Percentiles rank a stretch among this genome's conserved stretches.
Evolutionary conservation across 345 rosid species (phyloP).

Genomic region (Linum usitatissimum): DNA sequence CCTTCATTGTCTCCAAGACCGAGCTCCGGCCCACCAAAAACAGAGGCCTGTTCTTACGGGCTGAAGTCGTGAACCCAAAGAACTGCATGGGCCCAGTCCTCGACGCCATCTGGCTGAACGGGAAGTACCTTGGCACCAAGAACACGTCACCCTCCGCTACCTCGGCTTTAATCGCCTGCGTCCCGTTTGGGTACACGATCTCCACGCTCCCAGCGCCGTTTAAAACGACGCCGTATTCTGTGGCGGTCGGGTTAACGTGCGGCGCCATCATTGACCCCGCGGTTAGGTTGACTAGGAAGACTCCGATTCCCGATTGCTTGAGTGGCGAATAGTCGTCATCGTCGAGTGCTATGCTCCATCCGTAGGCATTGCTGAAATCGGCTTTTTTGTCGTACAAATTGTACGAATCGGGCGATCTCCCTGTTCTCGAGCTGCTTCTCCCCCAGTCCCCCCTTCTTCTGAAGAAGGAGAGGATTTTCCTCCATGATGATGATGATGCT

Average conservation of each 20-base stretch:
- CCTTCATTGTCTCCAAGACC: slow-evolving; percentile 28
- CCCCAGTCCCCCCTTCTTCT: slow-evolving; percentile 3
- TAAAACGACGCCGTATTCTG: slow-evolving; percentile 69
- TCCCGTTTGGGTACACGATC: slow-evolving; percentile 69
- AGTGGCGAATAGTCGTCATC: slow-evolving; percentile 45
- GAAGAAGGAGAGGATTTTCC: slow-evolving; percentile 32
- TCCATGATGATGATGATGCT: slow-evolving; percentile 42
- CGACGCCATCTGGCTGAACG: slow-evolving; percentile 79
- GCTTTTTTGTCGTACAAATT: slow-evolving; percentile 42
- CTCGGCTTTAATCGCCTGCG: slow-evolving; percentile 39
- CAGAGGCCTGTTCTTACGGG: slow-evolving; percentile 66
- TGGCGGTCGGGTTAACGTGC: slow-evolving; percentile 70
- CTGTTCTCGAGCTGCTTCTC: not conserved
- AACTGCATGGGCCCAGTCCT: slow-evolving; percentile 48
- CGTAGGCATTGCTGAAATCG: slow-evolving; percentile 56
- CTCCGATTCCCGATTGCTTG: slow-evolving; percentile 50
- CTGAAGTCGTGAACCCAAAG: slow-evolving; percentile 82
- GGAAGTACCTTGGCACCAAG: slow-evolving; percentile 73
- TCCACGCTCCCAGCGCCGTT: slow-evolving; percentile 61
- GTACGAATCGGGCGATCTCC: slow-evolving; percentile 44
- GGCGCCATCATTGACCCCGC: slow-evolving; percentile 99
- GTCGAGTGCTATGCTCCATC: slow-evolving; percentile 72
- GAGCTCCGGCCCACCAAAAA: slow-evolving; percentile 65
- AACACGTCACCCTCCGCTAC: slow-evolving; percentile 65
- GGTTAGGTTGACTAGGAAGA: slow-evolving; percentile 64